Evolutionary conservation across 148 eudicot genomes (phyloP).

Genomic region (Linanthus parryae): DNA sequence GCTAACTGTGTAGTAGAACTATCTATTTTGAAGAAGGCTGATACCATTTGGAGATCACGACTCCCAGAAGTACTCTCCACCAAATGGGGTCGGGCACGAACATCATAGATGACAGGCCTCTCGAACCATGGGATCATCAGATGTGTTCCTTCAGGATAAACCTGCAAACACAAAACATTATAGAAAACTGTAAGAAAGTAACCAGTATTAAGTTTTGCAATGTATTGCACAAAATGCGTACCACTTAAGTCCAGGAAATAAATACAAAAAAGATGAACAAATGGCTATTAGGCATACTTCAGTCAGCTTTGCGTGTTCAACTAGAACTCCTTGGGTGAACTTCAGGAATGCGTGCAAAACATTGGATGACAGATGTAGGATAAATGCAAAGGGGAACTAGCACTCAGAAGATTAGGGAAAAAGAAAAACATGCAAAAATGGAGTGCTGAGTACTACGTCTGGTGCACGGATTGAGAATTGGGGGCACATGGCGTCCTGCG

Average conservation of each 20-base stretch:
- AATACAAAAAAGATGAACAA: neutral
- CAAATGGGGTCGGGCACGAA: conserved; percentile 86
- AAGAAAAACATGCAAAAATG: too few species aligned
- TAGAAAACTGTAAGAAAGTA: neutral
- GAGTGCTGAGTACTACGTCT: too few species aligned
- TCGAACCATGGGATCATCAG: conserved; percentile 85
- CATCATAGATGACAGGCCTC: conserved; percentile 86
- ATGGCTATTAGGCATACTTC: neutral
- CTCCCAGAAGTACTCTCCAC: conserved; percentile 94
- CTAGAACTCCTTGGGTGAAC: neutral
- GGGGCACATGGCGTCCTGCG: too few species aligned
- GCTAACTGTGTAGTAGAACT: too few species aligned
- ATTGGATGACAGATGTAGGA: too few species aligned
- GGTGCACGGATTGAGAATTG: too few species aligned
- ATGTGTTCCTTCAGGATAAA: conserved; percentile 97
- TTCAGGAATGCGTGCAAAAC: neutral
- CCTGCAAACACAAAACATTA: conserved; percentile 28
- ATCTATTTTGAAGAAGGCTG: too few species aligned
- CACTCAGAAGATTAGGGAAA: too few species aligned
- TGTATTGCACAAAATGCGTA: too few species aligned
- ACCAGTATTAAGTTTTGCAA: too few species aligned
- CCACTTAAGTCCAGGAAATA: too few species aligned
- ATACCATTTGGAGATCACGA: conserved; percentile 96
- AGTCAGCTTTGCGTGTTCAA: neutral
- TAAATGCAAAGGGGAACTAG: too few species aligned